These are phyloP conservation scores for Dactylellina sp. DNA, from an alignment of 2,329 filamentous ascomycete species.

Conservation along the genomic window DNA sequence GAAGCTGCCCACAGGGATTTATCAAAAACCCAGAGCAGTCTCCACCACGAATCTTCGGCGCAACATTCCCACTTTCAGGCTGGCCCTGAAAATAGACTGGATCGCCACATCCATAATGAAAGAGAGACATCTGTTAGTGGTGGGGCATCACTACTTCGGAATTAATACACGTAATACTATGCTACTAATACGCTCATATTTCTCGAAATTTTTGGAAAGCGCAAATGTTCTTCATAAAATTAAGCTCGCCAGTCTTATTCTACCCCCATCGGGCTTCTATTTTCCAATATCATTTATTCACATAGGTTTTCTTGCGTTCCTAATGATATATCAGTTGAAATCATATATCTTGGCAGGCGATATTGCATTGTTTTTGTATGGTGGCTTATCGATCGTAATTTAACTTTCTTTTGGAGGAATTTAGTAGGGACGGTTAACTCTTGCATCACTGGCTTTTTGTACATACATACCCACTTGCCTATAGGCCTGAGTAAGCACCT, in stretches of 20 bases:
- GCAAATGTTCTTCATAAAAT: too few species aligned
- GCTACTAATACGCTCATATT: conserved; percentile 1
- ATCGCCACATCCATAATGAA: conserved; percentile 35
- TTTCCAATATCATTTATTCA: too few species aligned
- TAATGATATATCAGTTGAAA: background rate
- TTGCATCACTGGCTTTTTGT: too few species aligned
- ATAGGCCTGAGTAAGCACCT: too few species aligned
- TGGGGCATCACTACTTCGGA: background rate
- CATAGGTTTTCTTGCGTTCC: too few species aligned
- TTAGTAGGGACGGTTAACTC: too few species aligned
- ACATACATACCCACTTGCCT: too few species aligned
- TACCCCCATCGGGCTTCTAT: too few species aligned
- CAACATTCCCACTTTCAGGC: conserved; percentile 45
- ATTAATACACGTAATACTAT: conserved; percentile 23
- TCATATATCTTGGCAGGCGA: background rate
- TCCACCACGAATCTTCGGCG: conserved; percentile 24
- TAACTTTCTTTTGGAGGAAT: conserved; percentile 8
- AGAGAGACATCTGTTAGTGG: conserved; percentile 20
- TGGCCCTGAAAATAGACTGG: conserved; percentile 39
- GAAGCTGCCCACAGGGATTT: conserved; percentile 27
- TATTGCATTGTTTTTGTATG: background rate
- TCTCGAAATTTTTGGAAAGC: too few species aligned
- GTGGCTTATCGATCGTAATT: background rate
- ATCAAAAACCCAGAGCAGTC: conserved; percentile 8
- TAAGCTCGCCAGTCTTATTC: too few species aligned